Evolutionary conservation across 2,329 filamentous ascomycete species (phyloP), one percentile per base, ranked within the genome.

Genomic region (Pseudocercospora musae): DNA sequence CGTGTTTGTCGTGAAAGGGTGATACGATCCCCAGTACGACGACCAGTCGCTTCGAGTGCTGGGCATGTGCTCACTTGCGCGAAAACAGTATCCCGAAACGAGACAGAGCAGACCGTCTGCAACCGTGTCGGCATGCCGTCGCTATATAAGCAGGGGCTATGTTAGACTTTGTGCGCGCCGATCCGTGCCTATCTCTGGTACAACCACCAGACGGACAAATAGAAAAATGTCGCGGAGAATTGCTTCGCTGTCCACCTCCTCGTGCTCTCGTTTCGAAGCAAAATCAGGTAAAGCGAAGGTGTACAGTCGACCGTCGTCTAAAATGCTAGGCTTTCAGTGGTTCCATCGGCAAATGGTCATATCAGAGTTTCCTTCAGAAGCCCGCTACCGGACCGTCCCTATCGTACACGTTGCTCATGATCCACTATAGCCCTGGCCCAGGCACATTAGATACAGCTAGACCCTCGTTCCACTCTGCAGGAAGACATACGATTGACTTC

Each of bases 381-480:
- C 25, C 15, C 48, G 23, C 25, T 52, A 52, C 48, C 48, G 23
- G 48, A 52, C 48, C 48, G 48, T 52, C 21, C 48, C 48, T 52
- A 52, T 52, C 48, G 10, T 29, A 52, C 48, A 52, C 48, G 48
- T 52, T 52, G 48, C 48, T 52, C 10, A 25, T 6, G 52, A 54
- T 54, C 29, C 52, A 54, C 52, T 54, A 21, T 40, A 20, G 29
- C 27, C 52, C 52, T 54, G 15, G 29, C 21, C 21, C 52, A 33
- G 52, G 31, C 52, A 54, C 52, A 23, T 54, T 37, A 21, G n/a
- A 37, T 18, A 37, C 52, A 54, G 52, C 52, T 54, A 23, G 52
- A 54, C 52, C 52, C 52, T 54, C 52, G 52, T 29, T 54, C 52
- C 52, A 54, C 29, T 23, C 15, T 54, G 52, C 52, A 54, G 21